A percentile compares a stretch with the other conserved stretches of the same genome.
Evolutionary conservation across 108 stramenopile species (phyloP).

Genomic region (Nannochloropsis gaditana): DNA sequence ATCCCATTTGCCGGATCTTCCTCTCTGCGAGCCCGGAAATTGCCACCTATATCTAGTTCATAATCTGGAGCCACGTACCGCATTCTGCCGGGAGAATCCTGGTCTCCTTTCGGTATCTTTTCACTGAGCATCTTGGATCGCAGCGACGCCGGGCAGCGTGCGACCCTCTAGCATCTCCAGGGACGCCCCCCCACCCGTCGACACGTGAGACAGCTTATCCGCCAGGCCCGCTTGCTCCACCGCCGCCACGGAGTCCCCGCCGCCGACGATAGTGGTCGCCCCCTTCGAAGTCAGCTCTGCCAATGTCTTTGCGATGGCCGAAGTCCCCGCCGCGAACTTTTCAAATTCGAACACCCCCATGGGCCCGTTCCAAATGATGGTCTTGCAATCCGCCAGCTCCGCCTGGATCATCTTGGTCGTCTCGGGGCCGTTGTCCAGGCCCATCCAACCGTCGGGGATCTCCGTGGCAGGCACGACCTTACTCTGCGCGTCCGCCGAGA

Average conservation of each 20-base stretch:
- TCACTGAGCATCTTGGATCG: constrained; percentile 45
- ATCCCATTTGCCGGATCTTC: too few relatives aligned
- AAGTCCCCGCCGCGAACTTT: constrained; percentile 69
- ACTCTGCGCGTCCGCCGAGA: constrained; percentile 71
- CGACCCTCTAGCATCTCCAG: constrained; percentile 54
- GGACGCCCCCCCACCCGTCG: constrained; percentile 88
- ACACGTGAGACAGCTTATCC: constrained; percentile 95
- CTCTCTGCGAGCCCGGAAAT: too few relatives aligned
- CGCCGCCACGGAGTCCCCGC: constrained; percentile 99
- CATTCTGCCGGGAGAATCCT: background rate
- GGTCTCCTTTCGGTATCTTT: background rate
- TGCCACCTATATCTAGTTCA: too few relatives aligned
- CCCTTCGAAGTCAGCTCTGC: constrained; percentile 82
- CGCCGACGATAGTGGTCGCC: constrained; percentile 93
- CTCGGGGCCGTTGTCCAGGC: constrained; percentile 89
- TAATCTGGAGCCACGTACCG: too few relatives aligned
- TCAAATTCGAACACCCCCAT: constrained; percentile 91
- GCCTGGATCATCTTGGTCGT: constrained; percentile 66
- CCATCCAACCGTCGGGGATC: constrained; percentile 92
- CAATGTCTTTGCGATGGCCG: constrained; percentile 82
- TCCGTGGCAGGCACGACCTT: constrained; percentile 67
- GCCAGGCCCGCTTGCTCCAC: constrained; percentile 82
- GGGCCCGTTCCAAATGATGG: constrained; percentile 97
- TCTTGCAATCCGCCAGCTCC: constrained; percentile 71
- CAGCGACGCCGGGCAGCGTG: constrained; percentile 53